Percentiles rank a stretch among this genome's conserved stretches.
Evolutionary conservation across 2,329 filamentous ascomycete species (phyloP).

Genomic region (Hypoxylon sp.): DNA sequence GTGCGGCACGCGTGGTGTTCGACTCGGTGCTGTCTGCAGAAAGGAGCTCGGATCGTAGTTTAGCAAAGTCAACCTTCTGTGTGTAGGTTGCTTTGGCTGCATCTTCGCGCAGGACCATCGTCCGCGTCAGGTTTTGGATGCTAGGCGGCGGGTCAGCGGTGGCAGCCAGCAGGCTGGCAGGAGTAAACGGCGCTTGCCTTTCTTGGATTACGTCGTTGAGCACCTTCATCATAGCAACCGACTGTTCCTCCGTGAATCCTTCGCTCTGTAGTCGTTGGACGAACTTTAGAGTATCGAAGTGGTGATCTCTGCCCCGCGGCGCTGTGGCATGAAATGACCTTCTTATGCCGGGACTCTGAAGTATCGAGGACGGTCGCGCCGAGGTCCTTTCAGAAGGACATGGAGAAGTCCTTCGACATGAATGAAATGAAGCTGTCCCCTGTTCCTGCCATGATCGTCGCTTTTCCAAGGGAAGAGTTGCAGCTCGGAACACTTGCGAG

Average conservation of each 20-base stretch:
- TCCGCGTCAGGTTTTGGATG: constrained; percentile 96
- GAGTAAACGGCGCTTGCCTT: constrained; percentile 65
- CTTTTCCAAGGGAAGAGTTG: constrained; percentile 47
- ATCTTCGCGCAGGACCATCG: constrained; percentile 97
- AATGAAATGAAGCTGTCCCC: constrained; percentile 49
- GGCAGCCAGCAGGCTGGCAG: constrained; percentile 6
- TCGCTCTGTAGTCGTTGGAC: constrained; percentile 90
- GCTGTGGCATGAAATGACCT: constrained; percentile 78
- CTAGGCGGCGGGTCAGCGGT: constrained; percentile 58
- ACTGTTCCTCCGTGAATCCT: constrained; percentile 95
- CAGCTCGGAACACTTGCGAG: constrained; percentile 51
- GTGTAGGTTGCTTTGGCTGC: constrained; percentile 84
- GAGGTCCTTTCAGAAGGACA: constrained; percentile 22
- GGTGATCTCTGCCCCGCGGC: constrained; percentile 79
- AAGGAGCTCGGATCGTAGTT: constrained; percentile 93
- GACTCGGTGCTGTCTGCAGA: constrained; percentile 93
- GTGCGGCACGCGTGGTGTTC: constrained; percentile 86
- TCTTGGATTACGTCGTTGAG: constrained; percentile 97
- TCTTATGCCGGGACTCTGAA: constrained; percentile 53
- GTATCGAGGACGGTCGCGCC: constrained; percentile 41
- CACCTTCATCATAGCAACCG: constrained; percentile 98
- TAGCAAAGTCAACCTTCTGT: constrained; percentile 97
- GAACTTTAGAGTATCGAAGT: constrained; percentile 98
- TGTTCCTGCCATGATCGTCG: constrained; percentile 40
- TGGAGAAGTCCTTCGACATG: constrained; percentile 38